These are phyloP conservation scores for Amanita rubescens DNA, from an alignment of 768 basidiomycete genomes.

Conservation along the genomic window DNA sequence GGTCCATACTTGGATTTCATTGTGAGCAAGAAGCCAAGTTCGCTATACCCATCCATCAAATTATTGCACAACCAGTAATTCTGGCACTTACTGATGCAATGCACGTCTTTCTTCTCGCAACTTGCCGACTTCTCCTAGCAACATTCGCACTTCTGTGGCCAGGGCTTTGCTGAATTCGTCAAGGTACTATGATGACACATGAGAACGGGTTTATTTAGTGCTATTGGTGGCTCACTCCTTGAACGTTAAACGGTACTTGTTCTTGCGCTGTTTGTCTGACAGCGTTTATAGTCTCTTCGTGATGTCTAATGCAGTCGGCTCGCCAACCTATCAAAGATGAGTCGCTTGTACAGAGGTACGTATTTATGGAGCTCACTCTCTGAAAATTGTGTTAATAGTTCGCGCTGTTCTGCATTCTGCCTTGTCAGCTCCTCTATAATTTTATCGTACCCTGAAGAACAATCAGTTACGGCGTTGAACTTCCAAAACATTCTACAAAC, in stretches of 20 bases:
- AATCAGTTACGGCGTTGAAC: conserved; percentile 10
- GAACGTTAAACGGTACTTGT: conserved; percentile 79
- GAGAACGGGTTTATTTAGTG: background rate
- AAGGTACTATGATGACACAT: conserved; percentile 47
- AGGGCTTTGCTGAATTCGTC: conserved; percentile 85
- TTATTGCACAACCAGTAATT: background rate
- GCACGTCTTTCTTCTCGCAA: conserved; percentile 72
- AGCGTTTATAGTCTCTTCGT: conserved; percentile 58
- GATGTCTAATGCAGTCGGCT: conserved; percentile 55
- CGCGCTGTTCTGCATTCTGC: conserved; percentile 55
- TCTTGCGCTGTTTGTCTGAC: conserved; percentile 66
- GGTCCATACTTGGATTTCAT: conserved; percentile 73
- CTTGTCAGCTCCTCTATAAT: conserved; percentile 50
- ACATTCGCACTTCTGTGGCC: conserved; percentile 75
- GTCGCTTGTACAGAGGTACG: background rate
- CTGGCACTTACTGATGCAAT: conserved; percentile 61
- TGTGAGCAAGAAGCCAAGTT: conserved; percentile 64
- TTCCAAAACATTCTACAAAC: conserved; percentile 28
- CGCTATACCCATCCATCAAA: conserved; percentile 33
- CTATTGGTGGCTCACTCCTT: conserved; percentile 45
- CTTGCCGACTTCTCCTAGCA: conserved; percentile 78
- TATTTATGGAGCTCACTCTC: conserved; percentile 37
- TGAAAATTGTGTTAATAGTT: conserved; percentile 45
- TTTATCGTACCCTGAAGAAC: conserved; percentile 43
- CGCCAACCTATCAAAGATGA: conserved; percentile 48